Evolutionary conservation across 768 basidiomycete genomes (phyloP).

Genomic region (Pholiota microspora): DNA sequence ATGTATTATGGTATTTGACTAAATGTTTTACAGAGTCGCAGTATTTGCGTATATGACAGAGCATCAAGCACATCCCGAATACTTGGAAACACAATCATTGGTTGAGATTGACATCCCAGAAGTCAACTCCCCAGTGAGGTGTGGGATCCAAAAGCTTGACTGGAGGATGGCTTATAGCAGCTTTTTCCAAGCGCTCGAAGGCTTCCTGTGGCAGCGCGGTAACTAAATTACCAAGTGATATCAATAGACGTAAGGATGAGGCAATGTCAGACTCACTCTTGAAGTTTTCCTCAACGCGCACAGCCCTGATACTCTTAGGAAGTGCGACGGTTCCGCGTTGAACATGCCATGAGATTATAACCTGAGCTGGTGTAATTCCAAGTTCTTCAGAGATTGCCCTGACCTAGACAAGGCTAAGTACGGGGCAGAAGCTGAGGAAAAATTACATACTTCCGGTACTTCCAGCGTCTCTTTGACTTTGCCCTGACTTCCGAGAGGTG

Average conservation of each 20-base stretch:
- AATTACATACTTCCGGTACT: constrained; percentile 45
- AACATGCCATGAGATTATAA: constrained; percentile 73
- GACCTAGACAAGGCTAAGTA: constrained; percentile 32
- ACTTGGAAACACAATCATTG: no score
- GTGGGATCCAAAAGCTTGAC: constrained; percentile 6
- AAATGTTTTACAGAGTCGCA: no score
- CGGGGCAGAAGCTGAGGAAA: background rate
- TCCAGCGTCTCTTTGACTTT: constrained; percentile 56
- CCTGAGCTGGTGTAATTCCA: constrained; percentile 72
- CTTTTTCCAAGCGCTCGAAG: constrained; percentile 46
- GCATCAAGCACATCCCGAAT: no score
- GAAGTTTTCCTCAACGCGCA: constrained; percentile 68
- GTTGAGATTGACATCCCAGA: constrained; percentile 7
- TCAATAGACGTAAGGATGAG: background rate
- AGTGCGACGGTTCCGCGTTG: constrained; percentile 73
- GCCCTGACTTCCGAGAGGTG: constrained; percentile 64
- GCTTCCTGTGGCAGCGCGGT: constrained; percentile 36
- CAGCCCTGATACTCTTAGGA: constrained; percentile 77
- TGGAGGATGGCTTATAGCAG: constrained; percentile 43
- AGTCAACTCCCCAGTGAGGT: constrained; percentile 8
- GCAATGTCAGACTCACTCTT: constrained; percentile 35
- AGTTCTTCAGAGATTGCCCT: constrained; percentile 58
- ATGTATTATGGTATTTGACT: no score
- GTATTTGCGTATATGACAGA: no score
- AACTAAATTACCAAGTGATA: constrained; percentile 22